A percentile compares a stretch with the other conserved stretches of the same genome.
These are phyloP conservation scores for Fagus crenata DNA, from an alignment of 306 rosid genomes.

Conservation along the genomic window DNA sequence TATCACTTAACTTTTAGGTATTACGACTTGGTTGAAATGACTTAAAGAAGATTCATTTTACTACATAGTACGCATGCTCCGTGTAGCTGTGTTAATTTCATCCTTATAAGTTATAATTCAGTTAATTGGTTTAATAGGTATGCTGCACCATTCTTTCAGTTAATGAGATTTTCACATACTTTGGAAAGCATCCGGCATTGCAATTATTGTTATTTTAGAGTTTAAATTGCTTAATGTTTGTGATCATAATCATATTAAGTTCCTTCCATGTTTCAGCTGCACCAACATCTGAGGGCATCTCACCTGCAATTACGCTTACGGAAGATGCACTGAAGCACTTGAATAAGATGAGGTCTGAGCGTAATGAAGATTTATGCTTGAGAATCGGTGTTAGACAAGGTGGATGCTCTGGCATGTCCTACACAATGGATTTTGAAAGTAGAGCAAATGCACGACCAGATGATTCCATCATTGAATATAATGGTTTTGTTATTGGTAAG, in stretches of 20 bases:
- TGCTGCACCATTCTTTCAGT: neutral
- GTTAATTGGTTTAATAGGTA: neutral
- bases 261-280: slow-evolving; percentile 39
- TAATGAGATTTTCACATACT: neutral
- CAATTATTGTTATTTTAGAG: neutral
- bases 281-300: slow-evolving; percentile 41
- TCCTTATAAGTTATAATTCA: neutral
- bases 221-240: neutral
- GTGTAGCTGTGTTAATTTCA: too few relatives aligned
- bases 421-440: slow-evolving; percentile 87
- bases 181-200: neutral
- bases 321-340: slow-evolving; percentile 89
- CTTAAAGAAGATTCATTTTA: neutral
- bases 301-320: slow-evolving; percentile 53
- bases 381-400: slow-evolving; percentile 98
- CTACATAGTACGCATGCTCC: neutral
- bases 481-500: slow-evolving; percentile 81
- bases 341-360: slow-evolving; percentile 83
- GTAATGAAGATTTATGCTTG: slow-evolving; percentile 69
- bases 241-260: neutral
- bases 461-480: slow-evolving; percentile 81
- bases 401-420: slow-evolving; percentile 99
- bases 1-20: neutral
- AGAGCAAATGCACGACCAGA: slow-evolving; percentile 68
- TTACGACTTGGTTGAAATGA: neutral